Percentiles rank a stretch among this genome's conserved stretches.
phyloP scores from a whole-genome alignment of 208 protist species.

The Trypanosoma conorhini region DNA sequence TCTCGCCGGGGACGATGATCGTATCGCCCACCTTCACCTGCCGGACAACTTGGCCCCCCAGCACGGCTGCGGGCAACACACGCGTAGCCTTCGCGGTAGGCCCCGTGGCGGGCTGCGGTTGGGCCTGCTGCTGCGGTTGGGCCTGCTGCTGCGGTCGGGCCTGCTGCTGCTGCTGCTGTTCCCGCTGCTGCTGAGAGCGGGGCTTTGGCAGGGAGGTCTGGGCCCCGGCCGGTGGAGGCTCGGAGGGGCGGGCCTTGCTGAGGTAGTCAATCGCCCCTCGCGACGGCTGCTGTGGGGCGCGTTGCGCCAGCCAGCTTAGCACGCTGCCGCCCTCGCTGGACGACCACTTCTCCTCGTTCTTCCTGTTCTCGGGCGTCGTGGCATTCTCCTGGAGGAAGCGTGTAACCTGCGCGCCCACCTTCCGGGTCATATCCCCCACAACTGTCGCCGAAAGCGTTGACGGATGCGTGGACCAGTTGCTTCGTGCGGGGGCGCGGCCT shows the following conservation, averaged over 20 bases:
- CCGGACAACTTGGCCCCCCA: not conserved
- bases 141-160: not conserved
- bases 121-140: not conserved
- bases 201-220: conserved; percentile 32
- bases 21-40: conserved; percentile 4
- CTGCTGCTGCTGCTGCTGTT: conserved; percentile 15
- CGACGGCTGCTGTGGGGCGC: conserved; percentile 41
- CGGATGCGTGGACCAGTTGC: not conserved
- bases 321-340: conserved; percentile 50
- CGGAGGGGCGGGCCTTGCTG: conserved; percentile 33
- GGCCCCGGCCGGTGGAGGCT: not conserved
- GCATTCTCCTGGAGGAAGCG: conserved; percentile 6
- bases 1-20: not conserved
- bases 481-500: not conserved
- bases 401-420: conserved; percentile 24
- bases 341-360: conserved; percentile 27
- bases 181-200: conserved; percentile 29
- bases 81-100: not conserved
- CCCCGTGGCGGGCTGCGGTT: not conserved
- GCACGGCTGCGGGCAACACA: not conserved
- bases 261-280: conserved; percentile 72
- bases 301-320: conserved; percentile 66
- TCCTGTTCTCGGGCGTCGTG: not conserved
- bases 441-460: not conserved
- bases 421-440: conserved; percentile 27